Conservation (phyloP, 2,329 filamentous ascomycete species). For the Bipolaris cookei region DNA sequence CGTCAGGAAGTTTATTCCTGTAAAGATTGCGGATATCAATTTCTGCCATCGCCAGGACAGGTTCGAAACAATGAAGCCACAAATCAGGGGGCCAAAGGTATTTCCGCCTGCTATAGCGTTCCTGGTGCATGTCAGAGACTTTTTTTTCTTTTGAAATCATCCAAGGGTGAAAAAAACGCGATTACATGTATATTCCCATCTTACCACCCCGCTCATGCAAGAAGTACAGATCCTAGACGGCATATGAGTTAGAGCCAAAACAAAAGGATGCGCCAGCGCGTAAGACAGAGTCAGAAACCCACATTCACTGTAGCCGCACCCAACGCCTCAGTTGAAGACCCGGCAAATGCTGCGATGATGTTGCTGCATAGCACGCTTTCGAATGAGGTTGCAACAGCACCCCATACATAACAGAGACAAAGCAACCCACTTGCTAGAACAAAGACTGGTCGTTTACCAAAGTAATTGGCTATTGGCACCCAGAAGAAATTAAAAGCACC, state of each 20-base stretch:
- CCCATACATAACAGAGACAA: constrained; percentile 56
- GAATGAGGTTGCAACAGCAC: constrained; percentile 52
- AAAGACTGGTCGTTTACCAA: constrained; percentile 58
- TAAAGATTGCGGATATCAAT: constrained; percentile 40
- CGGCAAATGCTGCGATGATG: constrained; percentile 55
- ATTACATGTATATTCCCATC: constrained; percentile 47
- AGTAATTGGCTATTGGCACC: constrained; percentile 57
- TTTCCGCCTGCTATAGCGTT: constrained; percentile 49
- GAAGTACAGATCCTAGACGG: constrained; percentile 33
- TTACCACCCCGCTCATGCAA: constrained; percentile 46
- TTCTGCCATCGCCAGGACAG: constrained; percentile 50
- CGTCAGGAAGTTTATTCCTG: constrained; percentile 43
- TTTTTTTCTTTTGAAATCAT: not conserved
- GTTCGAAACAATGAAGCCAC: constrained; percentile 48
- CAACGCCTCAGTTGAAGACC: constrained; percentile 54
- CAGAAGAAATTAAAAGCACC: constrained; percentile 61
- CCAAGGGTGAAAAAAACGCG: not conserved
- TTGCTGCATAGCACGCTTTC: constrained; percentile 54
- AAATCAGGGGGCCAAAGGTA: constrained; percentile 50
- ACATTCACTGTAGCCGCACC: constrained; percentile 51
- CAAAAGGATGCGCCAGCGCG: not conserved
- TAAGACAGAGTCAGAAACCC: not conserved
- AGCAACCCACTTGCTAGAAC: constrained; percentile 55
- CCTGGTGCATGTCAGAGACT: constrained; percentile 6
- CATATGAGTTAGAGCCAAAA: not conserved